Percentiles rank a stretch among this genome's conserved stretches.
phyloP scores from a whole-genome alignment of 1,139 yeast genomes.

The Yamadazyma taylorii region DNA sequence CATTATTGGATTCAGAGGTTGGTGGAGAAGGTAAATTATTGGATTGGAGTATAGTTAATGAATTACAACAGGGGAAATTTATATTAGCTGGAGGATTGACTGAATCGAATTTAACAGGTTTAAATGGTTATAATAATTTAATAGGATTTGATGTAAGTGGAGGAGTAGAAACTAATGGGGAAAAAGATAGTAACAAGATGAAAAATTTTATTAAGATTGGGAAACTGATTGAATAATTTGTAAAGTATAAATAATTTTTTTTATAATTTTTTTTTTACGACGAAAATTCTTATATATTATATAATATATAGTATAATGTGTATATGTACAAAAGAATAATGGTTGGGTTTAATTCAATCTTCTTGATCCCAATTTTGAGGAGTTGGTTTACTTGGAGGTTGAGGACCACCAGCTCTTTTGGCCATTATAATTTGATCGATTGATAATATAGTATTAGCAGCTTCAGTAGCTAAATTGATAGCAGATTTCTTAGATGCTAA shows the following conservation, averaged over 20 bases:
- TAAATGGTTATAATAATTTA: constrained; percentile 50
- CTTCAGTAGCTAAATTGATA: constrained; percentile 91
- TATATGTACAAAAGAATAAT: constrained; percentile 3
- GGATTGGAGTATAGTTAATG: constrained; percentile 58
- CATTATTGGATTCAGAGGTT: constrained; percentile 79
- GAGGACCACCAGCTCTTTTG: constrained; percentile 96
- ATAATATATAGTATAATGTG: constrained; percentile 1
- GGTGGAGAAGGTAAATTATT: constrained; percentile 89
- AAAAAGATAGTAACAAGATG: constrained; percentile 67
- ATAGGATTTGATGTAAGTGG: constrained; percentile 93
- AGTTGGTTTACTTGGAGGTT: constrained; percentile 80
- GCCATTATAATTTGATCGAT: constrained; percentile 94
- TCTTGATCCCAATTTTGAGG: constrained; percentile 94
- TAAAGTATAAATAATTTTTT: no score
- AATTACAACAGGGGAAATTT: constrained; percentile 43
- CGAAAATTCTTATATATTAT: no score
- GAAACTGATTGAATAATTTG: constrained; percentile 14
- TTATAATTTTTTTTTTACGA: no score
- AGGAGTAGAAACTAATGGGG: constrained; percentile 78
- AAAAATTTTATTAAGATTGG: constrained; percentile 54
- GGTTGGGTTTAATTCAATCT: constrained; percentile 59
- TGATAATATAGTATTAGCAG: constrained; percentile 85
- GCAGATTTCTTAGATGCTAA: constrained; percentile 82
- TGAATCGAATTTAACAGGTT: constrained; percentile 65
- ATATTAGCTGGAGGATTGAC: constrained; percentile 88